Conservation (phyloP, 2,329 filamentous ascomycete genomes). For the Mycosphaerella arachidis region DNA sequence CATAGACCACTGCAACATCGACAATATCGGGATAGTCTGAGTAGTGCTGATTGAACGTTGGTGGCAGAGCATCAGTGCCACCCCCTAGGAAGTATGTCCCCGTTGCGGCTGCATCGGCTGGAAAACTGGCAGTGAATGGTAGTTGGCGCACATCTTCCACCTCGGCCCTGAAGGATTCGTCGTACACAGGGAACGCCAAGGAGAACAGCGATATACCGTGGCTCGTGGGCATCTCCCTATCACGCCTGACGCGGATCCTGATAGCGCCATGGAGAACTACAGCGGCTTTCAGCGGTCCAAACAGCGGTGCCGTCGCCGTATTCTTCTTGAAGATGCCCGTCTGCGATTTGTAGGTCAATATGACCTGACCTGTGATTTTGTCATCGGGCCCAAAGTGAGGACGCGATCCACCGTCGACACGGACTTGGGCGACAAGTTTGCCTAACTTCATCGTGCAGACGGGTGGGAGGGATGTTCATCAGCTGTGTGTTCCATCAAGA, state of each 20-base stretch:
- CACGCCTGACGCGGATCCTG: conserved; percentile 13
- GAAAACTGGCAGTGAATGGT: conserved; percentile 14
- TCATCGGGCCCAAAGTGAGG: conserved; percentile 16
- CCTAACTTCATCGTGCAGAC: conserved; percentile 7
- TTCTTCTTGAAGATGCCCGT: conserved; percentile 13
- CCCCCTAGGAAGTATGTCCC: background rate
- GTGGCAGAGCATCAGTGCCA: conserved; percentile 6
- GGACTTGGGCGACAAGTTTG: conserved; percentile 8
- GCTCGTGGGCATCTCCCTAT: conserved; percentile 13
- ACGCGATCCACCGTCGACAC: conserved; percentile 5
- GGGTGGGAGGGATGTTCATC: background rate
- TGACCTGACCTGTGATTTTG: conserved; percentile 11
- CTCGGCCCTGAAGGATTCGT: conserved; percentile 16
- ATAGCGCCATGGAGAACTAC: conserved; percentile 10
- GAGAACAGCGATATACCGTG: conserved; percentile 13
- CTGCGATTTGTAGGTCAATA: conserved; percentile 11
- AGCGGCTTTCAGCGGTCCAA: conserved; percentile 14
- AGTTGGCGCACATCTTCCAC: conserved; percentile 9
- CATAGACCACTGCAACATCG: conserved; percentile 12
- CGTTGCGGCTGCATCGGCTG: background rate
- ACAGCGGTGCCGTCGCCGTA: conserved; percentile 15
- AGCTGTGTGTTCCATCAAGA: background rate
- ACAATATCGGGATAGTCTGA: conserved; percentile 17
- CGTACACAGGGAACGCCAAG: conserved; percentile 8
- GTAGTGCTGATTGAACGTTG: conserved; percentile 13